A percentile compares a stretch with the other conserved stretches of the same genome.
Evolutionary conservation across 345 rosid species (phyloP).

Genomic region (Populus tremula): DNA sequence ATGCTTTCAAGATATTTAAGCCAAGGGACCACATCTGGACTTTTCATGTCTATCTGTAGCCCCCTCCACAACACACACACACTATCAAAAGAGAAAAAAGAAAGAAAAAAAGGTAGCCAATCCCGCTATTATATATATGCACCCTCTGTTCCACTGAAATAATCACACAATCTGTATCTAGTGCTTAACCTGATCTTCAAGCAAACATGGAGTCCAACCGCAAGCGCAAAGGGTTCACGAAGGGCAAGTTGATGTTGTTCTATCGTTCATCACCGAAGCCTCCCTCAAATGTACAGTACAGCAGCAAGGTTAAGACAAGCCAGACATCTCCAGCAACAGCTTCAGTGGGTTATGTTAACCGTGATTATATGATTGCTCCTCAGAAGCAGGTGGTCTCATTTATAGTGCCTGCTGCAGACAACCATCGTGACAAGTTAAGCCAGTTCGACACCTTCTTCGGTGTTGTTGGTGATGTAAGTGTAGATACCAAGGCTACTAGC

Average conservation of each 20-base stretch:
- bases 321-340: slow-evolving; percentile 20
- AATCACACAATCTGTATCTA: slow-evolving; percentile 12
- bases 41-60: slow-evolving; percentile 32
- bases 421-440: slow-evolving; percentile 22
- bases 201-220: slow-evolving; percentile 42
- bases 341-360: slow-evolving; percentile 24
- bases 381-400: slow-evolving; percentile 42
- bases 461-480: slow-evolving; percentile 34
- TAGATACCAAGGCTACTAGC: slow-evolving; percentile 46
- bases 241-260: slow-evolving; percentile 46
- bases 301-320: slow-evolving; percentile 28
- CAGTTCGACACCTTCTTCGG: slow-evolving; percentile 32
- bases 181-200: neutral
- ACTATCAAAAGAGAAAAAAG: neutral
- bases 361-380: slow-evolving; percentile 33
- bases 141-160: neutral
- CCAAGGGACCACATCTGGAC: slow-evolving; percentile 33
- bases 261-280: slow-evolving; percentile 33
- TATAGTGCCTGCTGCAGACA: slow-evolving; percentile 20
- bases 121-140: slow-evolving; percentile 29
- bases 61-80: neutral
- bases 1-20: slow-evolving; percentile 22
- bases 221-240: slow-evolving; percentile 52
- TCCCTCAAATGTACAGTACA: slow-evolving; percentile 26
- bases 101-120: neutral